These are phyloP conservation scores for Penicillium glabrum DNA, from an alignment of 2,329 filamentous ascomycete species.

Conservation along the genomic window DNA sequence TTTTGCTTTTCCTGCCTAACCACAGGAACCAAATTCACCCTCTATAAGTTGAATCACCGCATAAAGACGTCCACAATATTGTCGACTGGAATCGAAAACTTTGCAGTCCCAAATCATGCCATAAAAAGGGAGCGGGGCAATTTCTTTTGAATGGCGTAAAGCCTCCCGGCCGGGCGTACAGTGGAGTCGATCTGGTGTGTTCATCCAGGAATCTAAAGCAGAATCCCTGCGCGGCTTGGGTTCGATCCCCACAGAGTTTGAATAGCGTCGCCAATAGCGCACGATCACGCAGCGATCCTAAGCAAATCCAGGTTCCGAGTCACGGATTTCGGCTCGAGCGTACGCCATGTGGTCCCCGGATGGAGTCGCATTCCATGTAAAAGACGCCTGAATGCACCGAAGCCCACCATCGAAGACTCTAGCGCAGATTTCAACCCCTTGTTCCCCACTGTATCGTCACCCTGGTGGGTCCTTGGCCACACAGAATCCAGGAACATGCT, in stretches of 20 bases:
- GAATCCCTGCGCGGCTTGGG: neutral
- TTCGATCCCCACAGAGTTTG: conserved; percentile 2
- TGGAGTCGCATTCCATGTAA: neutral
- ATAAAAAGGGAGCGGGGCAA: conserved; percentile 5
- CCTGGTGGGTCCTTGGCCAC: conserved; percentile 7
- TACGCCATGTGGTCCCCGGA: conserved; percentile 11
- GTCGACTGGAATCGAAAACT: neutral
- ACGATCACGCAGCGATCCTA: conserved; percentile 9
- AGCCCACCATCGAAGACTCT: conserved; percentile 9
- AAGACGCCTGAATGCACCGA: conserved; percentile 2
- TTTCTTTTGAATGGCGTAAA: conserved; percentile 10
- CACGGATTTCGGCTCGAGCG: neutral
- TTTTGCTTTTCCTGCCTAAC: neutral
- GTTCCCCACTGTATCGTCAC: conserved; percentile 10
- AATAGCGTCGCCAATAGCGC: conserved; percentile 22
- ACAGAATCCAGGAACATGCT: conserved; percentile 1
- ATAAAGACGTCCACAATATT: neutral
- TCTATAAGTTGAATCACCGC: neutral
- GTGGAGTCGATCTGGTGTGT: conserved; percentile 10
- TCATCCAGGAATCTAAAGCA: conserved; percentile 7
- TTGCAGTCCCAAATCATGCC: neutral
- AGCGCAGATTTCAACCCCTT: conserved; percentile 2
- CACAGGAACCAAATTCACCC: neutral
- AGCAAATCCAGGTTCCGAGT: neutral
- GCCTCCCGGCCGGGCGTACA: neutral